Evolutionary conservation across 1,139 yeast genomes (phyloP), one percentile per base, ranked within the genome.

Genomic region (Magnusiomyces tetraspermus): DNA sequence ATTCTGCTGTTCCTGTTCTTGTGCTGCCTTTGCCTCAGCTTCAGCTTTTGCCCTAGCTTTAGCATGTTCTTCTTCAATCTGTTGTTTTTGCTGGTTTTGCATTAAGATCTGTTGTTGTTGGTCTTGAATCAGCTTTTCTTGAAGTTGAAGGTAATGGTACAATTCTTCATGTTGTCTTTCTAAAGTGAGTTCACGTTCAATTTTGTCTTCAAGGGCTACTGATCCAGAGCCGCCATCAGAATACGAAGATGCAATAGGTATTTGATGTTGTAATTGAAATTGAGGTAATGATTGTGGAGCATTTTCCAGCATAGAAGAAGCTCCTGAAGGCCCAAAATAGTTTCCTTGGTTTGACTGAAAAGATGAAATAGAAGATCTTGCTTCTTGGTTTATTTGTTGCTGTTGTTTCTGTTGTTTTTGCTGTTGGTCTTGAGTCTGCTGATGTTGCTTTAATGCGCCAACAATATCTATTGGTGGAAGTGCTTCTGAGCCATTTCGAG

Each of bases 141-240:
- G 55, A 11, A 46, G 38, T 19, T 53, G 51, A 11, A 53, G 51
- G 33, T 55, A 50, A 33, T 55, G 50, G n/a, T 50, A 24, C 8
- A 53, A 48, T 33, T 52, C 57, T 26, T 54, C 55, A 23, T 53
- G 57, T 36, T 54, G 55, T 10, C 48, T 31, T 33, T 54, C 55
- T 10, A 53, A 41, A 17, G 54, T 53, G 40, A 48, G 43, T 24
- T 53, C 55, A 4, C 55, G 52, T 26, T 52, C 57, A 11, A 54
- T 47, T 26, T 47, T 47, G 31, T 52, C 51, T 37, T 50, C 54
- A 15, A 51, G 38, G 3, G 48, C 53, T 26, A 26, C 23, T 6
- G 42, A 38, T 17, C 10, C 22, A 17, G 23, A n/a, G 8, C 8
- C 21, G 15, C 21, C n/a, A 10, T 38, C 42, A 19, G 6, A n/a